Conservation (phyloP, 768 basidiomycete species). For the Scleroderma bovista region DNA sequence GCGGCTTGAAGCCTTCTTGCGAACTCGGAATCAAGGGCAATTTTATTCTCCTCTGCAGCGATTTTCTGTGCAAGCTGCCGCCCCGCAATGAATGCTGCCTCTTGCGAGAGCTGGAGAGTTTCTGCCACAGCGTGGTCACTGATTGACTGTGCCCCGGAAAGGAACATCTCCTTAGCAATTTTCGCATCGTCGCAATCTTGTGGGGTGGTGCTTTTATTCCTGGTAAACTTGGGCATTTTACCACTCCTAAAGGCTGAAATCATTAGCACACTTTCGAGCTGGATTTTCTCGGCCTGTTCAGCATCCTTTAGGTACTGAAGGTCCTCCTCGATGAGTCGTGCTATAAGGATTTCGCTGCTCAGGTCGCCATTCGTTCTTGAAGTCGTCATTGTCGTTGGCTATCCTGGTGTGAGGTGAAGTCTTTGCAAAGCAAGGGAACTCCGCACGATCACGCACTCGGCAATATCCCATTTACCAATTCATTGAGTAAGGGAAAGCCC, state of each 20-base stretch:
- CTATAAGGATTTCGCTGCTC: conserved; percentile 29
- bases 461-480: too few relatives aligned
- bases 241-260: conserved; percentile 18
- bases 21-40: conserved; percentile 32
- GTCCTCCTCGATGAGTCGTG: conserved; percentile 31
- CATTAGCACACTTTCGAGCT: conserved; percentile 26
- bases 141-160: conserved; percentile 22
- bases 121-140: conserved; percentile 31
- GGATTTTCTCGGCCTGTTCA: conserved; percentile 30
- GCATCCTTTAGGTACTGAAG: conserved; percentile 15
- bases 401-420: too few relatives aligned
- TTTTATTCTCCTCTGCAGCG: conserved; percentile 34
- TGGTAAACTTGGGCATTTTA: conserved; percentile 16
- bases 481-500: too few relatives aligned
- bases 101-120: conserved; percentile 24
- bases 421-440: too few relatives aligned
- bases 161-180: conserved; percentile 24
- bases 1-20: conserved; percentile 30
- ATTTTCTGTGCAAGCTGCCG: conserved; percentile 32
- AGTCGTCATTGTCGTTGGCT: background rate
- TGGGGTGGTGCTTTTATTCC: conserved; percentile 4
- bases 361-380: conserved; percentile 12
- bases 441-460: too few relatives aligned
- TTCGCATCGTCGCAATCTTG: conserved; percentile 15
- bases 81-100: conserved; percentile 20